Evolutionary conservation across 768 basidiomycete genomes (phyloP), one percentile per base, ranked within the genome.

Genomic region (Lactarius deliciosus): DNA sequence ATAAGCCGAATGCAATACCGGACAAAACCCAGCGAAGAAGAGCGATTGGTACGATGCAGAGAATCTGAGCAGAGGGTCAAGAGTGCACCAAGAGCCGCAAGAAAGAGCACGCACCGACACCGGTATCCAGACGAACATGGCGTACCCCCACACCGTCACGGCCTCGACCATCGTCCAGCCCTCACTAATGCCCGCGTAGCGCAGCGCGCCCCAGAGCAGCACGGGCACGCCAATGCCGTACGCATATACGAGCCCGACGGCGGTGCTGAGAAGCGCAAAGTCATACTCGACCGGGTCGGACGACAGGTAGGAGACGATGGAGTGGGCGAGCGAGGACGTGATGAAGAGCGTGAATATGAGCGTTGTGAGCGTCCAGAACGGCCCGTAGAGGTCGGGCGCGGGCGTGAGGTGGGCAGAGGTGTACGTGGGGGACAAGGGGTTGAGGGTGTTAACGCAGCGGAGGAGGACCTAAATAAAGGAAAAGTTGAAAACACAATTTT

Each of bases 361-460:
- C 0, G 96, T 98, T 1, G 95, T 96, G 43, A 97, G 84, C 0
- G 96, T 94, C 96, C 96, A 99, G 80, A 99, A 98, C 1, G 96
- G 95, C 0, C 96, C 96, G 74, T 92, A 90, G 47, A 92, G 84
- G 74, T 92, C 91, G 18, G 81, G 75, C 50, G 87, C 81, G 53
- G 89, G 89, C 61, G 81, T 83, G 40, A 89, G 81, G 66, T 88
- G 85, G 15, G 83, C 82, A 5, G 86, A 80, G 60, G 86, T 81
- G 73, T 86, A 92, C 53, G 84, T 82, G 4, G 85, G 77, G 36
- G 87, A 83, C 34, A 82, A 82, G n/a, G 91, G 91, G n/a, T 90
- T 83, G 62, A 94, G 79, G 0, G 92, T 92, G 18, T 83, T 83
- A 75, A 90, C 89, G 72, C 91, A 94, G 66, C 92, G 85, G 70